Evolutionary conservation across 164 flowering plant genomes (phyloP), one percentile per base, ranked within the genome.

Genomic region (Dillenia suffruticosa): DNA sequence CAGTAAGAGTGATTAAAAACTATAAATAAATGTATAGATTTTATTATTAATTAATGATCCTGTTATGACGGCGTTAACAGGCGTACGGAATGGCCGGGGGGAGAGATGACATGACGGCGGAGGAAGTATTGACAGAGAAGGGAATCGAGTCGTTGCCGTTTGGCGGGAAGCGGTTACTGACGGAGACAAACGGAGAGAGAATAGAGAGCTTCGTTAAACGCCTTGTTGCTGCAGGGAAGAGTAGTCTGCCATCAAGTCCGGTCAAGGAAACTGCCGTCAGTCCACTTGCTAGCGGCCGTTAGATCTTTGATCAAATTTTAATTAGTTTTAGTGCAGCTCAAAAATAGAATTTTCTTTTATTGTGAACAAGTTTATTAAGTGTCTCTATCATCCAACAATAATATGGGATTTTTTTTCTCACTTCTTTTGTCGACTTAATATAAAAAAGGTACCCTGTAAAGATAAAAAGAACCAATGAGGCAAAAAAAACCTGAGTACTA

Each of bases 91-190:
- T 74, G 32, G 68, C 16, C 58, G 58, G 65, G 51, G 62, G 43
- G 55, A 47, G 47, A 54, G 74, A 66, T 58, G 16, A 55, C 65
- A 55, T 61, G 66, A 58, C 17, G 54, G 70, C 44, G 63, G 75
- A 76, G 61, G 82, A 67, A 10, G 79, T 86, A 71, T 54, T 90
- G 79, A 77, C 48, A 48, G 96, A 87, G 74, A 87, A 71, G 60
- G 92, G 84, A n/a, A 84, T 87, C 47, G 97, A 90, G 72, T 72
- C 96, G 68, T 57, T 87, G 74, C 90, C 96, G 71, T 90, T 93
- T 74, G 96, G 98, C 73, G 97, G 93, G 76, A 93, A 93, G 65
- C 88, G 94, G 81, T 74, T 93, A 46, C 60, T 90, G 70, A 77
- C 84, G 76, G 96, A 88, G 84, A 90, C 84, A 1, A 93, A 93